phyloP scores from a whole-genome alignment of 164 flowering plant genomes.

The Buxus sempervirens region DNA sequence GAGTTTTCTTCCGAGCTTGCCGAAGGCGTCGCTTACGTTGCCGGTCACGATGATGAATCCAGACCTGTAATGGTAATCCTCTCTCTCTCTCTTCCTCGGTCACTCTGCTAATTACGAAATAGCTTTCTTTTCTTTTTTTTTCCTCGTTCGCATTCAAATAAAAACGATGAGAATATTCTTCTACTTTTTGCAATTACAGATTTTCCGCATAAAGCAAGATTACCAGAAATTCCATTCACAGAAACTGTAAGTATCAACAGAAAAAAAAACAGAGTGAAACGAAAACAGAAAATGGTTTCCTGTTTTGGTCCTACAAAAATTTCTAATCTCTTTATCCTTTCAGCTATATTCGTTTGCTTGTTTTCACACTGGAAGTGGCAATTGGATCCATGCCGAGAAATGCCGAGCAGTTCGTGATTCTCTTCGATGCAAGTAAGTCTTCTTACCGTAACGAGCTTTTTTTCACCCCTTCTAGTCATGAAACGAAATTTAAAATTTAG shows the following conservation, averaged over 20 bases:
- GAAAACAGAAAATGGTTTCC: neutral
- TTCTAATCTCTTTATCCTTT: neutral
- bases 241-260: constrained; percentile 56
- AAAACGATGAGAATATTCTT: too few relatives aligned
- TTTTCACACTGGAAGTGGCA: constrained; percentile 92
- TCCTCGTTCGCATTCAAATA: too few relatives aligned
- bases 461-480: constrained; percentile 5
- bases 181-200: constrained; percentile 34
- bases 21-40: constrained; percentile 89
- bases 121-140: too few relatives aligned
- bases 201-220: constrained; percentile 92
- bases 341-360: constrained; percentile 84
- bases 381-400: constrained; percentile 75
- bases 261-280: neutral
- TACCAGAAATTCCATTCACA: constrained; percentile 91
- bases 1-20: constrained; percentile 92
- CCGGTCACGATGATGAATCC: constrained; percentile 83
- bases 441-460: constrained; percentile 2
- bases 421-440: constrained; percentile 91
- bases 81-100: neutral
- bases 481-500: neutral
- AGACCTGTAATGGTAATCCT: constrained; percentile 77
- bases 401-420: constrained; percentile 74
- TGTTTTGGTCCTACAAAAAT: neutral
- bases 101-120: neutral